Evolutionary conservation across 2,329 filamentous ascomycete species (phyloP), one percentile per base, ranked within the genome.

Genomic region (Botrytis paeoniae): DNA sequence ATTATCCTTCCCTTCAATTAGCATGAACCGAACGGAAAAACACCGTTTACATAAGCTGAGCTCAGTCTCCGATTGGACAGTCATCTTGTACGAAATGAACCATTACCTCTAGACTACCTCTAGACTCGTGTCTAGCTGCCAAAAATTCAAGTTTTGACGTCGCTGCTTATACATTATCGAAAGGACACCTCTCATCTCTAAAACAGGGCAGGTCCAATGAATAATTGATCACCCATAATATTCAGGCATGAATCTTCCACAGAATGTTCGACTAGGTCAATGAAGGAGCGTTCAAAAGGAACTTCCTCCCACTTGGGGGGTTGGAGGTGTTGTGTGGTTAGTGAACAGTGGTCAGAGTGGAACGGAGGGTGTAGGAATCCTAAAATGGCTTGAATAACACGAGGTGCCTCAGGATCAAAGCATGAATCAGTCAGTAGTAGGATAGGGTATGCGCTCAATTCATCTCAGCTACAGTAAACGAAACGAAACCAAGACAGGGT

Each of bases 401-500:
- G 6, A 37, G 12, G 35, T 37, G 12, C 25, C 35, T 29, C 10
- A 45, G 61, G 20, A 20, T 45, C 39, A 45, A 5, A 32, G 2
- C 4, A 63, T 6, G 4, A n/a, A 63, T 4, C 6, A 41, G n/a
- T 22, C 25, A 68, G 2, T 57, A 57, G n/a, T 20, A 29, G 65
- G n/a, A 37, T 32, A 35, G 65, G 65, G 65, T 69, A 69, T 69
- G 48, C 65, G 65, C 48, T 69, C 20, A 69, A 25, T 69, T 57
- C n/a, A 32, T 69, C 37, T 69, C 48, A 59, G 57, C 65, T 69
- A 69, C 37, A 57, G 65, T 69, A 69, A 69, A 57, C n/a, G 35
- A 14, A 57, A 69, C 25, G 35, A n/a, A 57, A 69, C n/a, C n/a
- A 57, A 57, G 39, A 32, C n/a, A 68, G 20, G 32, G 14, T 12